A percentile compares a stretch with the other conserved stretches of the same genome.
Evolutionary conservation across 257 asterid species (phyloP).

Genomic region (Gentiana macrophylla): DNA sequence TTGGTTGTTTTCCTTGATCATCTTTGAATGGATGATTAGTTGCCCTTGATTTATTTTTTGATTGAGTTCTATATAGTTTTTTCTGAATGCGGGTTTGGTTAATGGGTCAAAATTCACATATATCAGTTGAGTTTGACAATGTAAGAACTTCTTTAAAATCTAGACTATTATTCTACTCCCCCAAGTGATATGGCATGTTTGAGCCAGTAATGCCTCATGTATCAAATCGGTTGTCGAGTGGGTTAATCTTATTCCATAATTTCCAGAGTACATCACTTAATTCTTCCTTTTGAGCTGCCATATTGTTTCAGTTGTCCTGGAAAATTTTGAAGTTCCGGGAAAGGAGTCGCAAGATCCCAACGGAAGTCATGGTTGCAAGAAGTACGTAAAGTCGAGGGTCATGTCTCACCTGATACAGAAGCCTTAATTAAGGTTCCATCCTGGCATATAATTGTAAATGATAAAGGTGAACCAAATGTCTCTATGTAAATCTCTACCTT

Average conservation of each 20-base stretch:
- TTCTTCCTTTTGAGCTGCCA: conserved; percentile 21
- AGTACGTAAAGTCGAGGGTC: conserved; percentile 63
- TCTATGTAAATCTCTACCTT: conserved; percentile 44
- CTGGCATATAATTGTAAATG: conserved; percentile 62
- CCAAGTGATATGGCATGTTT: too few species aligned
- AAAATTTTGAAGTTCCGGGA: conserved; percentile 56
- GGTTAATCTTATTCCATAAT: background rate
- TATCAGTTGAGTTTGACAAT: too few species aligned
- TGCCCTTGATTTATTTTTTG: too few species aligned
- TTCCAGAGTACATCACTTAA: conserved; percentile 3
- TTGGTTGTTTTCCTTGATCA: too few species aligned
- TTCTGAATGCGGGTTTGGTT: too few species aligned
- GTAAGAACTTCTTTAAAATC: too few species aligned
- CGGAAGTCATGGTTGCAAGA: conserved; percentile 49
- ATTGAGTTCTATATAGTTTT: too few species aligned
- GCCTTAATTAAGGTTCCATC: conserved; percentile 44
- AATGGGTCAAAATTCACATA: too few species aligned
- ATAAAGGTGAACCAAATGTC: conserved; percentile 67
- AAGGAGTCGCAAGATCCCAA: conserved; percentile 39
- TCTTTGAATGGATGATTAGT: too few species aligned
- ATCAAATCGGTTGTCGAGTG: background rate
- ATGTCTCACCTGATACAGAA: conserved; percentile 35
- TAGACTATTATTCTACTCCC: too few species aligned
- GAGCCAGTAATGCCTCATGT: too few species aligned
- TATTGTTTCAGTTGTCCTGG: conserved; percentile 95